A percentile compares a stretch with the other conserved stretches of the same genome.
phyloP scores from a whole-genome alignment of 1,139 yeast species.

The Ashbya aceris region DNA sequence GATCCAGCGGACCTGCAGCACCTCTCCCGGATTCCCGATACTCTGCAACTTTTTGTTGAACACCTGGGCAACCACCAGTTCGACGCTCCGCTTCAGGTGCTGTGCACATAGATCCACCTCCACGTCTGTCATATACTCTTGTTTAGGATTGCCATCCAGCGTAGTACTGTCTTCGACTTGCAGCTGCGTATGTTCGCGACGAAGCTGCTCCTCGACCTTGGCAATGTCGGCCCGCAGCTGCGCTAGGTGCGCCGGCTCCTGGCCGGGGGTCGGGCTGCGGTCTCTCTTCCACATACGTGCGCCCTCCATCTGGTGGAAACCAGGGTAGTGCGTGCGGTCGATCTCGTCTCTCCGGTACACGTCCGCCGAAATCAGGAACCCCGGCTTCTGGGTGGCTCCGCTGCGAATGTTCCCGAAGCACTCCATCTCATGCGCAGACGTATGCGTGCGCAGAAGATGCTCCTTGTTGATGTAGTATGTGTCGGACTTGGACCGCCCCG shows the following conservation, averaged over 20 bases:
- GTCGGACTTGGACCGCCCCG: conserved; percentile 87
- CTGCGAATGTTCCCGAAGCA: conserved; percentile 41
- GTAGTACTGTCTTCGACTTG: conserved; percentile 64
- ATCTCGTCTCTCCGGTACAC: conserved; percentile 93
- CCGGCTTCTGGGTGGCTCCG: conserved; percentile 52
- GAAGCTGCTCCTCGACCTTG: conserved; percentile 30
- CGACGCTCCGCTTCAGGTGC: conserved; percentile 81
- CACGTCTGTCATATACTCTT: conserved; percentile 56
- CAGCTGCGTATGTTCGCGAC: conserved; percentile 44
- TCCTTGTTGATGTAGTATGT: conserved; percentile 78
- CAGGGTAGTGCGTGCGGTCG: conserved; percentile 94
- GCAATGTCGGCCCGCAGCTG: conserved; percentile 30
- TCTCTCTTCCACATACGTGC: conserved; percentile 73
- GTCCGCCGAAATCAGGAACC: conserved; percentile 89
- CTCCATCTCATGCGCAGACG: conserved; percentile 91
- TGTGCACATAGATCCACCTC: conserved; percentile 62
- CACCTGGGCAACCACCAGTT: conserved; percentile 71
- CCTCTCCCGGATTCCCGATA: conserved; percentile 50
- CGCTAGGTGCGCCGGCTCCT: conserved; percentile 18
- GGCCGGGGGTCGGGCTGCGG: conserved; percentile 4
- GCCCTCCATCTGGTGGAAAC: conserved; percentile 97
- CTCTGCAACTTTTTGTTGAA: conserved; percentile 65
- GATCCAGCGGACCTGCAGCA: conserved; percentile 84
- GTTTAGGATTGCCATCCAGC: conserved; percentile 61
- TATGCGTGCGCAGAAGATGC: conserved; percentile 76